These are phyloP conservation scores for Globisporangium paroecandrum DNA, from an alignment of 352 stramenopile genomes.

Conservation along the genomic window DNA sequence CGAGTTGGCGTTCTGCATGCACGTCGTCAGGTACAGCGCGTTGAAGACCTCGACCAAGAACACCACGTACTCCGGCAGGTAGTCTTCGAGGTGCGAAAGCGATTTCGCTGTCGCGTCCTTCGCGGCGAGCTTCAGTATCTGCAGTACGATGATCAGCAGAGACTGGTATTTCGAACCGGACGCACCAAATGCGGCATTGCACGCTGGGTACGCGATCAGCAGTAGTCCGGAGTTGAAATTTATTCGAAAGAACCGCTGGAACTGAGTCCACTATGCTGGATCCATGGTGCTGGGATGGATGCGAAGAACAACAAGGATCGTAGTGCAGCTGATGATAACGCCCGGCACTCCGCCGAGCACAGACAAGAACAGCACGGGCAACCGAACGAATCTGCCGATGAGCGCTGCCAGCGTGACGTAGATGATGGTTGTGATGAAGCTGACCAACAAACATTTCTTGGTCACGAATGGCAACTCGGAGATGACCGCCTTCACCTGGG, in stretches of 20 bases:
- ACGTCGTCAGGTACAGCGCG: conserved; percentile 33
- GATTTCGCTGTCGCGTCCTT: conserved; percentile 22
- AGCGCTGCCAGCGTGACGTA: background rate
- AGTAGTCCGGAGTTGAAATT: background rate
- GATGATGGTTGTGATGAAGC: background rate
- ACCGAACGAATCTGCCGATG: background rate
- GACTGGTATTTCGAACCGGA: background rate
- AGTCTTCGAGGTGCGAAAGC: conserved; percentile 27
- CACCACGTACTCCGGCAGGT: conserved; percentile 33
- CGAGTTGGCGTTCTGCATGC: conserved; percentile 25
- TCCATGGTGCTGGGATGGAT: conserved; percentile 9
- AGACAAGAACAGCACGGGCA: conserved; percentile 1
- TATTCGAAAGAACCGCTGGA: conserved; percentile 3
- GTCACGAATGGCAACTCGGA: conserved; percentile 11
- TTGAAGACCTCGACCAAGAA: conserved; percentile 45
- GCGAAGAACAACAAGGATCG: background rate
- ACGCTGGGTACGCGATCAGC: conserved; percentile 20
- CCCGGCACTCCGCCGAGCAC: background rate
- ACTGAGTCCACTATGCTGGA: background rate
- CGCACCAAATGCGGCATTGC: conserved; percentile 20
- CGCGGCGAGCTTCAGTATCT: conserved; percentile 18
- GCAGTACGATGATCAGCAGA: conserved; percentile 18
- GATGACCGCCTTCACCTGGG: background rate
- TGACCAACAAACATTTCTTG: background rate
- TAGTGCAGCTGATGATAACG: background rate